These are phyloP conservation scores for Mycena haematopus DNA, from an alignment of 768 basidiomycete species.

Conservation along the genomic window DNA sequence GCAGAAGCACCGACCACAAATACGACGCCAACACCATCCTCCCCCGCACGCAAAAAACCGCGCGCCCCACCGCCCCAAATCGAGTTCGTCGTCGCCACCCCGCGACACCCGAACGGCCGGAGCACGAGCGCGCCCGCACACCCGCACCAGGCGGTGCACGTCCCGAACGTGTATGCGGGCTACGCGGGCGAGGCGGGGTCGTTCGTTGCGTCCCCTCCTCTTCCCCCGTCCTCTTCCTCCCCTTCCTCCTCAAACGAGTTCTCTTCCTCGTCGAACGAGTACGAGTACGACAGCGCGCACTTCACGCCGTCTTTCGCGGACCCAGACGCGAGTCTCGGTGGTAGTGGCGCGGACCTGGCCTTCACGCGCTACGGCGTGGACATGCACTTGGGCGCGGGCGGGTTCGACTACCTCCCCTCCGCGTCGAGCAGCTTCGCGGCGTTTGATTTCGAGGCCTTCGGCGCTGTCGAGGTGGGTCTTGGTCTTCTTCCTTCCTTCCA, in stretches of 20 bases:
- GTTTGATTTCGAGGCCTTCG: slow-evolving; percentile 61
- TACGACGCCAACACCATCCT: background rate
- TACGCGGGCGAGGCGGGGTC: no score
- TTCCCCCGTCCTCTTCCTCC: no score
- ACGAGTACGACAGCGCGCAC: no score
- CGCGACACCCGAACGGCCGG: slow-evolving; percentile 38
- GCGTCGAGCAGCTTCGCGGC: slow-evolving; percentile 34
- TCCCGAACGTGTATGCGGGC: slow-evolving; percentile 65
- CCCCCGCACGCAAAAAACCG: slow-evolving; percentile 1
- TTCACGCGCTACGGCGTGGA: slow-evolving; percentile 24
- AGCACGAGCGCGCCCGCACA: slow-evolving; percentile 67
- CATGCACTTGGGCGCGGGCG: slow-evolving; percentile 1
- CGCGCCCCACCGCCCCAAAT: background rate
- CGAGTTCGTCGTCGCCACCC: slow-evolving; percentile 11
- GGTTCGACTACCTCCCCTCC: slow-evolving; percentile 62
- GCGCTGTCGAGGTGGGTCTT: background rate
- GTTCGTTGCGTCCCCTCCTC: no score
- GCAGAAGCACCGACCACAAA: no score
- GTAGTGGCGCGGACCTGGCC: no score
- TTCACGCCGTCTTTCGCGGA: no score
- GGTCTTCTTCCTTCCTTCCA: background rate
- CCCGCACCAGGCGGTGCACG: slow-evolving; percentile 67
- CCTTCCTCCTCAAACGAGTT: no score
- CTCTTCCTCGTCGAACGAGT: no score
- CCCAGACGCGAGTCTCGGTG: no score